Base-by-base conservation (phyloP, 1,284 basidiomycete genomes). In the Irpex rosettiformis region DNA sequence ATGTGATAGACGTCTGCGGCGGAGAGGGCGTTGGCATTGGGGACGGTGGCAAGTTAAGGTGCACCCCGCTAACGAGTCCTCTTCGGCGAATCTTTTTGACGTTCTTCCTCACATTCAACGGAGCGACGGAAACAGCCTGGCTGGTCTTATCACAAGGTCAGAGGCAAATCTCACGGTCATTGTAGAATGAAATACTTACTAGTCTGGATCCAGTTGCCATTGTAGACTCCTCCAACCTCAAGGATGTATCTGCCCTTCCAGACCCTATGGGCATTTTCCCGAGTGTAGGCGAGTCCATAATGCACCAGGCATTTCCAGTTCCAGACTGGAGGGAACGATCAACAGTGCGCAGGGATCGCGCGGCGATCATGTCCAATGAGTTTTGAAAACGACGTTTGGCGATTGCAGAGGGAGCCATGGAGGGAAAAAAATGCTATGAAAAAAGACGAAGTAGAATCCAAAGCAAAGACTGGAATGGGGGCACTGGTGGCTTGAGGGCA, bases 301-400 rank as follows among this genome's bases (percentile, higher is more conserved):
- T 70, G 69, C 69, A 65, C 70, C 70, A 67, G 69, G 67, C 67
- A 69, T 67, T 66, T 59, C 63, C 69, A 65, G 66, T 67, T 37
- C 67, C 69, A 55, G 64, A 63, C 64, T 65, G 64, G 52, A 59
- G 51, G 55, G 63, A 64, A 58, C 65, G 61, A 60, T 69, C 67
- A 60, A 64, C 62, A 61, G 48, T 60, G 57, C 68, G 63, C 63
- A 64, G 65, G 62, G 69, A 67, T 66, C 70, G 70, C 70, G 66
- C 70, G 65, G 70, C 70, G 69, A 67, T 68, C 67, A 70, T 67
- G 55, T 67, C 66, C 59, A 65, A 61, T 52, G 67, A 68, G 57
- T 67, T 64, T 61, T 69, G 63, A 58, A 67, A 66, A 58, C 66
- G 64, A 60, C 64, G 65, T 59, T 68, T 65, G 55, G 53, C 52